Base-by-base conservation (phyloP, 2,329 filamentous ascomycete species). In the Aspergillus cejpii region DNA sequence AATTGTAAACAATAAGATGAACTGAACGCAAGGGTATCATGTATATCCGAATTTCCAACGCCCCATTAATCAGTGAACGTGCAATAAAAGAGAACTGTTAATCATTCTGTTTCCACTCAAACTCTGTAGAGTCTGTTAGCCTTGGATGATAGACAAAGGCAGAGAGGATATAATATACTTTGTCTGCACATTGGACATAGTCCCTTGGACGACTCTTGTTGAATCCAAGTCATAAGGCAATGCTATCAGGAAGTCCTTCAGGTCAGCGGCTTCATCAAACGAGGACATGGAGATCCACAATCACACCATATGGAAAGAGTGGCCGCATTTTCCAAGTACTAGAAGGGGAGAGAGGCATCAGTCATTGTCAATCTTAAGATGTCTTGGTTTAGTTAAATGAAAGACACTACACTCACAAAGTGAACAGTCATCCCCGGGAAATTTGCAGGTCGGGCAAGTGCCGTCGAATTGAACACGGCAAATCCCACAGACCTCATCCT, bases 151-250 rank as follows among this genome's bases (percentile, higher is more conserved):
- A 37, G 24, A 14, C 1, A 26, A 3, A 41, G 11, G 20, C 21
- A 12, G 23, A n/a, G n/a, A n/a, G n/a, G n/a, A 15, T 6, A 26
- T 42, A 6, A 62, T 75, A 57, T 77, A 92, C 88, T 88, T 68
- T 97, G 92, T 55, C 92, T 81, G 64, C 92, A 98, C 92, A 98
- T 97, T 21, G 92, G 92, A 65, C 92, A 98, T 52, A 96, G 85
- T 17, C 91, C 91, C 59, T 89, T 91, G 21, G 90, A 87, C 10
- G 87, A 83, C 52, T 97, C 92, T 65, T 96, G 90, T 61, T 92
- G 87, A 57, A 98, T 88, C 92, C 92, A 98, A 60, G 64, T 67
- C 57, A 67, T 56, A 6, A 98, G 92, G 68, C 92, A 98, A 69
- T 98, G 92, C 89, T 94, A 49, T 52, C 19, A 42, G 45, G 28